Evolutionary conservation across 305 asterid species (phyloP).

Genomic region (Solanum hybrid): DNA sequence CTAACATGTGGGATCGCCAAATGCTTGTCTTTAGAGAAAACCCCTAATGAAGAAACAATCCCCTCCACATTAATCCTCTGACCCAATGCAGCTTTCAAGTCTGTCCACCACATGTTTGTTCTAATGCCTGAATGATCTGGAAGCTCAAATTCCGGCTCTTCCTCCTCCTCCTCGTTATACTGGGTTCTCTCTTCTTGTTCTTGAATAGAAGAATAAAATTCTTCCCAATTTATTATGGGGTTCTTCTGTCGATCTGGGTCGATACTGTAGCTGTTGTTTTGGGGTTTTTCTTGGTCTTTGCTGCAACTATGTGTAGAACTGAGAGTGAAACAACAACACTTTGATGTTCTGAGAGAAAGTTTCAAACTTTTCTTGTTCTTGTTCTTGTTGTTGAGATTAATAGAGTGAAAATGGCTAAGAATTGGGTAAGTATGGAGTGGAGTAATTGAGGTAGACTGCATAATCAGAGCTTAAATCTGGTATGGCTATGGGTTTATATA

Average conservation of each 20-base stretch:
- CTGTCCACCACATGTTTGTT: constrained; percentile 77
- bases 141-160: constrained; percentile 13
- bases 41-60: constrained; percentile 48
- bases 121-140: constrained; percentile 19
- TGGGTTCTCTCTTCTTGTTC: constrained; percentile 25
- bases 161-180: constrained; percentile 15
- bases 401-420: constrained; percentile 34
- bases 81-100: constrained; percentile 75
- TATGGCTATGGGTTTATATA: not conserved
- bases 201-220: constrained; percentile 25
- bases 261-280: constrained; percentile 3
- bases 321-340: constrained; percentile 14
- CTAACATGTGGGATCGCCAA: constrained; percentile 63
- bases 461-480: constrained; percentile 20
- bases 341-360: constrained; percentile 14
- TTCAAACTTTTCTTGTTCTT: not conserved
- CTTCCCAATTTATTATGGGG: constrained; percentile 19
- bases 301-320: constrained; percentile 49
- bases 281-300: constrained; percentile 39
- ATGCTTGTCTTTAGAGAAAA: constrained; percentile 53
- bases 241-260: constrained; percentile 20
- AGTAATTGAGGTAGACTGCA: constrained; percentile 51
- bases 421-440: constrained; percentile 36
- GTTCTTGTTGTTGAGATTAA: constrained; percentile 23
- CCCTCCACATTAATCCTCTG: constrained; percentile 87